These are phyloP conservation scores for Yamadazyma endophytica DNA, from an alignment of 805 yeast genomes.

Conservation along the genomic window DNA sequence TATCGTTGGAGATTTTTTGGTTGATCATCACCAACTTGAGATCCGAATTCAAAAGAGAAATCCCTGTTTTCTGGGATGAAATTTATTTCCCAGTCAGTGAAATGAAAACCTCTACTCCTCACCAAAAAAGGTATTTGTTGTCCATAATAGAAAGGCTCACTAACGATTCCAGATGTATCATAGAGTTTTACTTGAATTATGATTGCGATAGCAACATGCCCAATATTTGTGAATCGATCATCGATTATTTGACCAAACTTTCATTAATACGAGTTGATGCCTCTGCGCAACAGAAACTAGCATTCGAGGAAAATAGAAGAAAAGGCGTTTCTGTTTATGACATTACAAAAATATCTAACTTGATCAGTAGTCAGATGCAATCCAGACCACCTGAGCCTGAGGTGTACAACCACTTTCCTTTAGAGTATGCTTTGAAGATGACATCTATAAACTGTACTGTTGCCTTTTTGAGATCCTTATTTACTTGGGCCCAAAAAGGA, in stretches of 20 bases:
- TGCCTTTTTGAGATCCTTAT: slow-evolving; percentile 73
- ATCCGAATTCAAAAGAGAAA: slow-evolving; percentile 84
- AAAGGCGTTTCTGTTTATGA: slow-evolving; percentile 71
- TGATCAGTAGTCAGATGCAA: slow-evolving; percentile 64
- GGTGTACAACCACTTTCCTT: slow-evolving; percentile 52
- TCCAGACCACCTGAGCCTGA: slow-evolving; percentile 56
- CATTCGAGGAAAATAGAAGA: slow-evolving; percentile 35
- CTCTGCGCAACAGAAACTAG: slow-evolving; percentile 60
- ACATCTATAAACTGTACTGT: slow-evolving; percentile 76
- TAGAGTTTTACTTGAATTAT: slow-evolving; percentile 90
- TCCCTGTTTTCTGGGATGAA: slow-evolving; percentile 89
- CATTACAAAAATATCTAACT: slow-evolving; percentile 66
- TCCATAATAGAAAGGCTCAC: slow-evolving; percentile 78
- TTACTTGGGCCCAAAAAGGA: slow-evolving; percentile 80
- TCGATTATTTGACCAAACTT: slow-evolving; percentile 70
- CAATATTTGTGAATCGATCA: slow-evolving; percentile 78
- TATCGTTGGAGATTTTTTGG: slow-evolving; percentile 92
- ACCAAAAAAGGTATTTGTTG: slow-evolving; percentile 85
- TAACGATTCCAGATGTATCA: slow-evolving; percentile 82
- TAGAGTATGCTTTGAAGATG: slow-evolving; percentile 82
- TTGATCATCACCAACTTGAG: slow-evolving; percentile 76
- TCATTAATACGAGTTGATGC: slow-evolving; percentile 71
- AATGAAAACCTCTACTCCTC: slow-evolving; percentile 84
- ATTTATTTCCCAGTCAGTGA: slow-evolving; percentile 93
- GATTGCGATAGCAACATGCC: slow-evolving; percentile 85